Evolutionary conservation across 2,329 filamentous ascomycete species (phyloP), one percentile per base, ranked within the genome.

Genomic region (Alternaria postmessia): DNA sequence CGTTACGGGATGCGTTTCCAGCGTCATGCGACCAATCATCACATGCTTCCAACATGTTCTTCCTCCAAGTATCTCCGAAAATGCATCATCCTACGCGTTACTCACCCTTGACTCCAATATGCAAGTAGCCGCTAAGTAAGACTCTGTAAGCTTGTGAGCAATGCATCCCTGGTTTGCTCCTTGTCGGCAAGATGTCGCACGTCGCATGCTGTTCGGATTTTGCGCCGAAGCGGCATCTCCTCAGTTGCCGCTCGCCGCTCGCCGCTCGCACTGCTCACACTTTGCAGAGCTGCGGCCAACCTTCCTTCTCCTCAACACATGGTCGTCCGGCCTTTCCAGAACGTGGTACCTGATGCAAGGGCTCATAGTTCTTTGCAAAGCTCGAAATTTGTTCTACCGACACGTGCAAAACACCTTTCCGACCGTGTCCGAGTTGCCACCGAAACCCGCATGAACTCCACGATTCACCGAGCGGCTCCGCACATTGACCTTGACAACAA

Each of bases 191-290:
- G 22, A 42, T 66, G 38, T 56, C 62, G 61, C 58, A 53, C 46
- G 61, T 62, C 65, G 69, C 67, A 47, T 51, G 51, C 57, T 64
- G 24, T 58, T 65, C 64, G 64, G 65, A 51, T 61, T 54, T 52
- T 52, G 32, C 54, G 71, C 69, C 68, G 69, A 57, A 65, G 58
- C 71, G 71, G 71, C 70, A 71, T 73, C 67, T 63, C 39, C 57
- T 43, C 54, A 61, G 53, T 57, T 70, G 69, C 67, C 70, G 69
- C 57, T 61, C 54, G 67, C 38, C 38, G 51, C 57, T 51, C 30
- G 32, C 38, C 38, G 51, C 57, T 51, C 30, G 32, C 53, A 47
- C 22, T 49, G 30, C 34, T 42, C n/a, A 16, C 22, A 24, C 39
- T n/a, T 49, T 16, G 20, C 46, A 32, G 5, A 36, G 11, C 24